phyloP scores from a whole-genome alignment of 1,284 basidiomycete genomes.

The Naganishia albida region DNA sequence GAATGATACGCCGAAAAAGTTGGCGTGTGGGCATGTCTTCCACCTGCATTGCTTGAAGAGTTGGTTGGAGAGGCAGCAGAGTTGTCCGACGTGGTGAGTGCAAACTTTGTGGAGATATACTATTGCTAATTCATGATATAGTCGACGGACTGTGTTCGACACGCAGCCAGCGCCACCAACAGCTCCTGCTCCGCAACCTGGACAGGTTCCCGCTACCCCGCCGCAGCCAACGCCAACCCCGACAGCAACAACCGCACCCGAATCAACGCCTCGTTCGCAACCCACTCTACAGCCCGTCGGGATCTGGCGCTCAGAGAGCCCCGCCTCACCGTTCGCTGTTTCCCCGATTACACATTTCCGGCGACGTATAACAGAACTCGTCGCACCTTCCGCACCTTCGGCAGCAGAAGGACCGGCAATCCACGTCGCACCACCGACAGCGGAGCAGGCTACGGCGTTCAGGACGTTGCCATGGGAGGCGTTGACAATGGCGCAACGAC shows the following conservation, averaged over 20 bases:
- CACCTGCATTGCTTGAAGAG: slow-evolving; percentile 96
- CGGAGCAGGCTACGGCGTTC: slow-evolving; percentile 14
- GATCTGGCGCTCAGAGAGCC: slow-evolving; percentile 11
- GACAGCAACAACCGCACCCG: background rate
- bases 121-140: slow-evolving; percentile 46
- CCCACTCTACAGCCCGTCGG: slow-evolving; percentile 6
- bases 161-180: slow-evolving; percentile 22
- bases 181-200: slow-evolving; percentile 20
- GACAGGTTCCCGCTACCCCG: background rate
- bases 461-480: slow-evolving; percentile 19
- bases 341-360: slow-evolving; percentile 12
- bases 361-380: slow-evolving; percentile 11
- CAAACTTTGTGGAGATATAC: slow-evolving; percentile 27
- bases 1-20: slow-evolving; percentile 93
- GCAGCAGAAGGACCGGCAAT: slow-evolving; percentile 16
- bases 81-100: slow-evolving; percentile 89
- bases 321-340: background rate
- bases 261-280: background rate
- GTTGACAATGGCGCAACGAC: slow-evolving; percentile 19
- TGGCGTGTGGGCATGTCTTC: slow-evolving; percentile 96
- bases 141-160: slow-evolving; percentile 65
- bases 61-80: slow-evolving; percentile 88
- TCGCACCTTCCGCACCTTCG: background rate
- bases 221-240: slow-evolving; percentile 3
- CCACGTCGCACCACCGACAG: slow-evolving; percentile 14